Conservation (phyloP, 2,329 filamentous ascomycete genomes). For the Pseudopithomyces chartarum region DNA sequence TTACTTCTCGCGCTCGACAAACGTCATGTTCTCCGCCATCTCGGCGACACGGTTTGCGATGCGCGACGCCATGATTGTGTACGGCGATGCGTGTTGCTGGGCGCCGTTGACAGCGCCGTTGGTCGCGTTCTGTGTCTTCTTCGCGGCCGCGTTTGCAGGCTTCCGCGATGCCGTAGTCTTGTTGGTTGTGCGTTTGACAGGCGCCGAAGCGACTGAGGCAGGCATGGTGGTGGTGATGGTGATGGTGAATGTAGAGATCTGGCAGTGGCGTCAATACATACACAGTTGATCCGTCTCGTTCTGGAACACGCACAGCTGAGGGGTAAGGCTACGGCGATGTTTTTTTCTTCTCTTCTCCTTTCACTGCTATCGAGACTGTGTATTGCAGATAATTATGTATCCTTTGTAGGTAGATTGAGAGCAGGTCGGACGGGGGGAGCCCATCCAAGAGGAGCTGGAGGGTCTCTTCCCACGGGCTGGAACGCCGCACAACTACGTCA, state of each 20-base stretch:
- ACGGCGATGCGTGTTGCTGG: conserved; percentile 47
- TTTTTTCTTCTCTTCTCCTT: too few species aligned
- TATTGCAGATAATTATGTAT: too few species aligned
- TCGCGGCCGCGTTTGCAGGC: conserved; percentile 19
- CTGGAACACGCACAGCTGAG: neutral
- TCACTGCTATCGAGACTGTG: too few species aligned
- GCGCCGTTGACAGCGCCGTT: conserved; percentile 36
- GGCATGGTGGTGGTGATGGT: conserved; percentile 34
- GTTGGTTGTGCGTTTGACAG: conserved; percentile 37
- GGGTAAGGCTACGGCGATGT: too few species aligned
- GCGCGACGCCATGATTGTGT: conserved; percentile 56
- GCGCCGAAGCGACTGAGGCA: conserved; percentile 41
- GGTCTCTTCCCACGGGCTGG: neutral
- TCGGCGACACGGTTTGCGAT: conserved; percentile 58
- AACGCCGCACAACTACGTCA: conserved; percentile 39
- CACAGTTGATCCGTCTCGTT: too few species aligned
- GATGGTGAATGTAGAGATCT: neutral
- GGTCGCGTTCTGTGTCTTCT: conserved; percentile 27
- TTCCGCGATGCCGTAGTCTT: conserved; percentile 40
- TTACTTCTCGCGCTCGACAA: conserved; percentile 52
- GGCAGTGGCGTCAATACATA: too few species aligned
- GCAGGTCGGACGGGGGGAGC: neutral
- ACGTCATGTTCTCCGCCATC: conserved; percentile 59
- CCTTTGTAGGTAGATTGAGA: too few species aligned
- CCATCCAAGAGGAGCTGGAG: neutral